phyloP scores from a whole-genome alignment of 2,329 filamentous ascomycete species.

The Xylariaceae sp. region DNA sequence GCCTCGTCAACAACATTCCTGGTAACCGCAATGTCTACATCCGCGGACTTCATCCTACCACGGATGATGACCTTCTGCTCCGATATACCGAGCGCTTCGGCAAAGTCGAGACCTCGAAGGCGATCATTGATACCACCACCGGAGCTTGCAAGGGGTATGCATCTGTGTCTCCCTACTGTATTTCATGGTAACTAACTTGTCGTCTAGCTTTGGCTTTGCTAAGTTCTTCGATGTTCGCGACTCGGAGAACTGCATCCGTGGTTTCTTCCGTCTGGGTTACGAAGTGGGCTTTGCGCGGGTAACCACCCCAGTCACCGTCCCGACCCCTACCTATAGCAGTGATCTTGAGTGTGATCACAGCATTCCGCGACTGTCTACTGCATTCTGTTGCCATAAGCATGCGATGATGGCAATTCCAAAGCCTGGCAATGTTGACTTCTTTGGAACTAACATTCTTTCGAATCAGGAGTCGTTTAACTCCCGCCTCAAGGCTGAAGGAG shows the following conservation, averaged over 20 bases:
- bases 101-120: constrained; percentile 94
- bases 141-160: constrained; percentile 94
- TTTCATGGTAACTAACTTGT: constrained; percentile 38
- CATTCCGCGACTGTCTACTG: constrained; percentile 7
- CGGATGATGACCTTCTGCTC: constrained; percentile 87
- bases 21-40: constrained; percentile 99
- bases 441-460: constrained; percentile 33
- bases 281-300: constrained; percentile 97
- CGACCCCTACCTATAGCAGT: constrained; percentile 4
- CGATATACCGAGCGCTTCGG: constrained; percentile 88
- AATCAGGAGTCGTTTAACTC: constrained; percentile 94
- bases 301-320: constrained; percentile 46
- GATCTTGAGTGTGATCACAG: constrained; percentile 20
- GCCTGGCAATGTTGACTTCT: constrained; percentile 12
- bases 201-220: constrained; percentile 88
- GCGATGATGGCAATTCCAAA: constrained; percentile 27
- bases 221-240: constrained; percentile 89
- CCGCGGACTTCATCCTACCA: constrained; percentile 91
- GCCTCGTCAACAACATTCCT: constrained; percentile 86
- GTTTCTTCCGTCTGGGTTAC: constrained; percentile 92
- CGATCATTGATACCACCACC: constrained; percentile 94
- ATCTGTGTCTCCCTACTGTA: not conserved
- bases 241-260: constrained; percentile 94
- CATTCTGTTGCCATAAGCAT: constrained; percentile 30
- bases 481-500: constrained; percentile 93